Evolutionary conservation across 768 basidiomycete genomes (phyloP), one percentile per base, ranked within the genome.

Genomic region (Pulveroboletus sp.): DNA sequence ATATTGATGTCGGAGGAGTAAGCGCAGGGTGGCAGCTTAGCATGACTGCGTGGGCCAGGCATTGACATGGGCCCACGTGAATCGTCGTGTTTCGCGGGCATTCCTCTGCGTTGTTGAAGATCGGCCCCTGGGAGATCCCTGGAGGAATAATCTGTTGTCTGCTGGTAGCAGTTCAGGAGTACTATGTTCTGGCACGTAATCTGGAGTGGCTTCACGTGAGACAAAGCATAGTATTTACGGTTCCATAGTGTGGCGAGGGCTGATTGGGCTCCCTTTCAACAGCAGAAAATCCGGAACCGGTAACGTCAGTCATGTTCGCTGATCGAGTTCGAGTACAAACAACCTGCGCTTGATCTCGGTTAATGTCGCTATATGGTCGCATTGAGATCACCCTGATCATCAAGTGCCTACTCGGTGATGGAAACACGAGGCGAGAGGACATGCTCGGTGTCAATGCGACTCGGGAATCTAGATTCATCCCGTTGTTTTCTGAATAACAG

Each of bases 371-470:
- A 17, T 31, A 31, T 26, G 43, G 39, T 46, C 28, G 18, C 32
- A 24, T 35, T 36, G 35, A 47, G 48, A 49, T 58, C 43, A 30
- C 14, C 41, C 21, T 30, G 31, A 46, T 46, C 41, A 26, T 42
- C 24, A 32, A 39, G 37, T 46, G 32, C 50, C 31, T 39, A 43
- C 35, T 43, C 39, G 38, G 38, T 45, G 42, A 46, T 36, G 49
- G 31, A 56, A 53, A 53, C 60, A 63, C 28, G 58, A 57, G 61
- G 61, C 47, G 28, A 57, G 49, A 28, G 41, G 27, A 44, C 33
- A 46, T 32, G 35, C 21, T 13, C 17, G 28, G 39, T 6, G 38
- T 37, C 18, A 43, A 45, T 33, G 17, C 14, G 32, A 13, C 39
- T 37, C 53, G 18, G 36, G 31, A 30, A 24, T 7, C 33, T 32